A percentile compares a stretch with the other conserved stretches of the same genome.
These are phyloP conservation scores for Yamadazyma triangularis DNA, from an alignment of 1,139 yeast species.

Conservation along the genomic window DNA sequence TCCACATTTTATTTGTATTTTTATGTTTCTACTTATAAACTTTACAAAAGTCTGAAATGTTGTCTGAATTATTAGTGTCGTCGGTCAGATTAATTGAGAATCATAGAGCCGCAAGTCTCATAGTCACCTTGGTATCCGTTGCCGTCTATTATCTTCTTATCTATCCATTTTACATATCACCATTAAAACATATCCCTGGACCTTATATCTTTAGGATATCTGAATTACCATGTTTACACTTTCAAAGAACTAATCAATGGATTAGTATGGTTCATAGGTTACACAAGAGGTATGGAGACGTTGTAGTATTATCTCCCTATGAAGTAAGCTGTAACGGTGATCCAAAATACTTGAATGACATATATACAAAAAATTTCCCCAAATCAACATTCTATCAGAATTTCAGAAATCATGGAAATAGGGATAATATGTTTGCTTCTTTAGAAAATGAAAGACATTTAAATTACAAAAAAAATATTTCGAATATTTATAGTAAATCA, in stretches of 20 bases:
- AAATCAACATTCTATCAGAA: slow-evolving; percentile 59
- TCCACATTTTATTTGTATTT: too few species aligned
- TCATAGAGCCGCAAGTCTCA: slow-evolving; percentile 2
- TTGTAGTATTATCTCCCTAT: slow-evolving; percentile 57
- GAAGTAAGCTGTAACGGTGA: slow-evolving; percentile 59
- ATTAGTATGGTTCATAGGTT: slow-evolving; percentile 45
- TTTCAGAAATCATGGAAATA: slow-evolving; percentile 52
- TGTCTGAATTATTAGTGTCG: too few species aligned
- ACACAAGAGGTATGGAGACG: slow-evolving; percentile 54
- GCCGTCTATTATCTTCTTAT: slow-evolving; percentile 27
- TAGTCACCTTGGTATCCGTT: slow-evolving; percentile 1
- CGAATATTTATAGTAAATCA: slow-evolving; percentile 48
- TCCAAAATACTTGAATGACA: slow-evolving; percentile 45
- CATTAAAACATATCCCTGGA: slow-evolving; percentile 56
- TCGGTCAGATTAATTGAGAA: too few species aligned
- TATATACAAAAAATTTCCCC: slow-evolving; percentile 57
- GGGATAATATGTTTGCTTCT: slow-evolving; percentile 55
- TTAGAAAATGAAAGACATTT: slow-evolving; percentile 48
- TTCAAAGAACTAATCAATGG: slow-evolving; percentile 51
- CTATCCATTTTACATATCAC: slow-evolving; percentile 46
- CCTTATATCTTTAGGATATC: slow-evolving; percentile 50
- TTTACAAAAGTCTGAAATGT: too few species aligned
- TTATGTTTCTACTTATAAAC: too few species aligned
- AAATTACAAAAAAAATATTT: slow-evolving; percentile 43
- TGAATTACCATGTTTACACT: slow-evolving; percentile 43